phyloP scores from a whole-genome alignment of 1,284 basidiomycete genomes.

The Austroboletus novae-zelandiae region DNA sequence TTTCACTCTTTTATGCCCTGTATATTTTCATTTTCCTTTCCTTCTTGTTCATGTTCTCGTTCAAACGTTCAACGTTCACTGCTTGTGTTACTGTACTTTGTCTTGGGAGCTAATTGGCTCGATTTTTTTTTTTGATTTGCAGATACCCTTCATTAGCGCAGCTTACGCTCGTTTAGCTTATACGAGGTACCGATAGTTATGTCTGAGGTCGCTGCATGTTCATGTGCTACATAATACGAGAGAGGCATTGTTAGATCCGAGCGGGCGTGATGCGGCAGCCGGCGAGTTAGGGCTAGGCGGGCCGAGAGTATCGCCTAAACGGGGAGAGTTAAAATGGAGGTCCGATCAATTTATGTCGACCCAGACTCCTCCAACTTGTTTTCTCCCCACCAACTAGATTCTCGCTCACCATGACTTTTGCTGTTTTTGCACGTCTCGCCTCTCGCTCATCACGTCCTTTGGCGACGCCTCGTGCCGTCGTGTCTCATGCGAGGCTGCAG shows the following conservation, averaged over 20 bases:
- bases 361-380: slow-evolving; percentile 2
- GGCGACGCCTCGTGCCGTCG: slow-evolving; percentile 8
- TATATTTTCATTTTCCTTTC: slow-evolving; percentile 1
- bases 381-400: slow-evolving; percentile 8
- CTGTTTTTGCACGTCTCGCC: slow-evolving; percentile 26
- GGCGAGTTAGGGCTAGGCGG: slow-evolving; percentile 4
- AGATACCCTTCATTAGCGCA: slow-evolving; percentile 26
- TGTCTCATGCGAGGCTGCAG: slow-evolving; percentile 23
- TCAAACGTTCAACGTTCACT: slow-evolving; percentile 2
- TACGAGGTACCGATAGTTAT: slow-evolving; percentile 29
- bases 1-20: slow-evolving; percentile 4
- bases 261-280: slow-evolving; percentile 11
- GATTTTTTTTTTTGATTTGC: slow-evolving; percentile 27
- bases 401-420: slow-evolving; percentile 24
- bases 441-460: slow-evolving; percentile 17
- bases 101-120: slow-evolving; percentile 27
- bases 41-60: slow-evolving; percentile 11
- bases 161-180: slow-evolving; percentile 33
- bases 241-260: slow-evolving; percentile 11
- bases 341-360: slow-evolving; percentile 11
- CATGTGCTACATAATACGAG: slow-evolving; percentile 29
- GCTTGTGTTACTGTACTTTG: slow-evolving; percentile 27
- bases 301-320: slow-evolving; percentile 8
- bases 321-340: slow-evolving; percentile 21
- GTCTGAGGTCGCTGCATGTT: slow-evolving; percentile 19